Base-by-base conservation (phyloP, 1,284 basidiomycete genomes). In the Tetrapyrgos nigripes region DNA sequence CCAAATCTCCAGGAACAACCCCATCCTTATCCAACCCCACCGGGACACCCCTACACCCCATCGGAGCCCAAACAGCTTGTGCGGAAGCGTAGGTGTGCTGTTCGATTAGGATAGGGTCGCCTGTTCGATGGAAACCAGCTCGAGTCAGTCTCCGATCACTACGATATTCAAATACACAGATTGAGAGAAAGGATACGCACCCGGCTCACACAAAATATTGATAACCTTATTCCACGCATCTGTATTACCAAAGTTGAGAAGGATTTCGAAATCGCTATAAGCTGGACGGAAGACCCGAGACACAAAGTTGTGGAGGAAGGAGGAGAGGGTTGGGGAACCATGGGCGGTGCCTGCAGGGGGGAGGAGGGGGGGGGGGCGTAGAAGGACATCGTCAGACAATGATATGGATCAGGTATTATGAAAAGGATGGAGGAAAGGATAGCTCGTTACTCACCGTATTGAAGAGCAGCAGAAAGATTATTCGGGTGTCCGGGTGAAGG, bases 21-120 rank as follows among this genome's bases (percentile, higher is more conserved):
- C 85, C 85, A 56, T 79, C 73, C n/a, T 76, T 78, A 66, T 87
- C 86, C 76, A 85, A 85, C 59, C 78, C 75, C 27, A 87, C 73
- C 2, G 83, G 77, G 8, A 82, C 73, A 56, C 77, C 74, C 28
- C 69, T 64, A 52, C 82, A 71, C 21, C 80, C 79, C 23, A 76
- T 69, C 0, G 82, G 75, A 57, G 60, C 58, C 60, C 60, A 62
- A 10, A 72, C 64, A 2, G 77, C 75, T 3, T 77, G 64, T 35
- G 78, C 68, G 13, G 79, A 76, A 3, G 82, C 79, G 61, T 82
- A 83, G 0, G 77, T 72, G 63, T 77, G 75, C 50, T 78, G 75
- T 56, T 87, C 86, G 9, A 82, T 80, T 4, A 88, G 68, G 56
- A 87, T 75, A n/a, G 13, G 19, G 17, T 40, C 37, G 6, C 37